Evolutionary conservation across 1,139 yeast genomes (phyloP), one percentile per base, ranked within the genome.

Genomic region (Pneumocystis sp.): DNA sequence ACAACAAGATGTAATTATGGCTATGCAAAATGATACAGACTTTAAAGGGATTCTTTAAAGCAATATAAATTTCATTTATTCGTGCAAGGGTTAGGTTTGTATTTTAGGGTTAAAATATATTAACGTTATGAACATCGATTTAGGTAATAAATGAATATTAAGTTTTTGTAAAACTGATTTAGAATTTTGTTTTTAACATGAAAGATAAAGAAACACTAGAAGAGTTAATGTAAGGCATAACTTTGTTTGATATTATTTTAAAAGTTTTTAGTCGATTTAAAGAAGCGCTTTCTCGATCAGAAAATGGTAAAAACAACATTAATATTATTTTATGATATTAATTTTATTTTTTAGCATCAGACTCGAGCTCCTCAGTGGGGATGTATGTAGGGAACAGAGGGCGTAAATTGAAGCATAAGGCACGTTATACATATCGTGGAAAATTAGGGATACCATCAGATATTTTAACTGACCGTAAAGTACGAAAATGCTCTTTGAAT

Each of bases 1-100:
- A 3, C 85, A 83, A 65, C 95, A 85, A 66, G 96, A 87, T 69
- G 80, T 89, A 5, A 73, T 80, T 40, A 78, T 79, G 57, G 87
- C 84, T 29, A 79, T 88, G 65, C 82, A 81, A 68, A 80, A 80
- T 65, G 95, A 87, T 70, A 70, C 73, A 5, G 78, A 77, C 34
- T 73, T 80, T 50, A 74, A 73, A 44, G 74, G 72, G 69, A 78
- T 72, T 31, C 34, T 31, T 31, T 31, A 31, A 31, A 31, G 5
- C 5, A 31, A 5, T 31, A 31, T 31, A 31, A 31, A 31, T 5
- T 31, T 31, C n/a, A n/a, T 31, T 39, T 15, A 12, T 39, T 10
- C 7, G 7, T 12, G 2, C 7, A 3, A 39, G 42, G 19, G 19
- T 42, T 42, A 42, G 45, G 45, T 42, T n/a, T 42, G 15, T 37